Percentiles rank a stretch among this genome's conserved stretches.
phyloP scores from a whole-genome alignment of 768 basidiomycete genomes.

The Rhizopogon sp. region DNA sequence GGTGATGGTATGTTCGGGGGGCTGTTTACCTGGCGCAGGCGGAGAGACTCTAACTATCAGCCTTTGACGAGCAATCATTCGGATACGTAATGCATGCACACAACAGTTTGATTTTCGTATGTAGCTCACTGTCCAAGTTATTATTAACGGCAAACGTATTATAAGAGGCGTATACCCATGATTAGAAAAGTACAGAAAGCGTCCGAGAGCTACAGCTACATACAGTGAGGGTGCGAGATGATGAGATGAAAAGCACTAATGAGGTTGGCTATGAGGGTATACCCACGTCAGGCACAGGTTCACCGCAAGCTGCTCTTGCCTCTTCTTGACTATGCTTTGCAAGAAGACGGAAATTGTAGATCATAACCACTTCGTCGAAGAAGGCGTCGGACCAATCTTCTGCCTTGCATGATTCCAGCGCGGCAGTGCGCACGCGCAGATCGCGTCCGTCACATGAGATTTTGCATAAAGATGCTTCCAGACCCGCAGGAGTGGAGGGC shows the following conservation, averaged over 20 bases:
- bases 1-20: constrained; percentile 11
- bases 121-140: background rate
- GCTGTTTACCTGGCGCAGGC: constrained; percentile 22
- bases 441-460: constrained; percentile 32
- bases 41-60: constrained; percentile 4
- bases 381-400: constrained; percentile 58
- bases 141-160: constrained; percentile 13
- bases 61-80: constrained; percentile 9
- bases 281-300: constrained; percentile 9
- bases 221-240: background rate
- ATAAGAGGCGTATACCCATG: constrained; percentile 27
- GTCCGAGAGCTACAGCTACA: constrained; percentile 8
- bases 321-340: constrained; percentile 33
- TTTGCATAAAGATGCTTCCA: constrained; percentile 30
- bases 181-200: constrained; percentile 32
- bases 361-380: constrained; percentile 59
- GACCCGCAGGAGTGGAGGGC: constrained; percentile 25
- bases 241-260: background rate
- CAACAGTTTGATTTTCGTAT: background rate
- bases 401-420: constrained; percentile 35
- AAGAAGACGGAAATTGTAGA: constrained; percentile 43
- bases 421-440: constrained; percentile 44
- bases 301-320: constrained; percentile 23
- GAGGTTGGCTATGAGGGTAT: constrained; percentile 1
- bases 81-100: constrained; percentile 11